These are phyloP conservation scores for Chamaecyparis obtusa DNA, from an alignment of 75 land plant genomes.

Conservation along the genomic window DNA sequence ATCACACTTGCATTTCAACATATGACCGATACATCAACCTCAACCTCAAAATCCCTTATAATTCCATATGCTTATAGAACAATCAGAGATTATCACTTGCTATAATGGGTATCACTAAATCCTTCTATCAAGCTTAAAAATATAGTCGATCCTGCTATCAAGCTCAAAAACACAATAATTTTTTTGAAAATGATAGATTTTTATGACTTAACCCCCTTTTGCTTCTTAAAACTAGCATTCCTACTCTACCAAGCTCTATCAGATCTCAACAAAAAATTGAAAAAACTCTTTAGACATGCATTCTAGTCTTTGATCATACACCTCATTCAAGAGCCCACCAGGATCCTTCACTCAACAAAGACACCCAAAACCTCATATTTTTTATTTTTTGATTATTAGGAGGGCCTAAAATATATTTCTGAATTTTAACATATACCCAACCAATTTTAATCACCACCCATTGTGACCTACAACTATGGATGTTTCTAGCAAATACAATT, in stretches of 20 bases:
- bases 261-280: background rate
- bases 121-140: background rate
- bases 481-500: background rate
- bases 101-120: background rate
- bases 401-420: background rate
- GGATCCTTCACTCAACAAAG: background rate
- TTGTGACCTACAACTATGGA: background rate
- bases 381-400: background rate
- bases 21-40: background rate
- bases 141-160: background rate
- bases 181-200: background rate
- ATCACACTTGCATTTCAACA: background rate
- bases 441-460: background rate
- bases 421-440: background rate
- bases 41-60: background rate
- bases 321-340: background rate
- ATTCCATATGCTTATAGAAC: background rate
- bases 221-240: background rate
- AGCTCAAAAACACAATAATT: background rate
- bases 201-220: background rate
- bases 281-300: background rate
- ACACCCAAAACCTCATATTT: background rate
- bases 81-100: background rate
- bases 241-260: background rate
- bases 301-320: background rate